These are phyloP conservation scores for Zalerion maritima DNA, from an alignment of 495 filamentous ascomycete genomes.

Conservation along the genomic window DNA sequence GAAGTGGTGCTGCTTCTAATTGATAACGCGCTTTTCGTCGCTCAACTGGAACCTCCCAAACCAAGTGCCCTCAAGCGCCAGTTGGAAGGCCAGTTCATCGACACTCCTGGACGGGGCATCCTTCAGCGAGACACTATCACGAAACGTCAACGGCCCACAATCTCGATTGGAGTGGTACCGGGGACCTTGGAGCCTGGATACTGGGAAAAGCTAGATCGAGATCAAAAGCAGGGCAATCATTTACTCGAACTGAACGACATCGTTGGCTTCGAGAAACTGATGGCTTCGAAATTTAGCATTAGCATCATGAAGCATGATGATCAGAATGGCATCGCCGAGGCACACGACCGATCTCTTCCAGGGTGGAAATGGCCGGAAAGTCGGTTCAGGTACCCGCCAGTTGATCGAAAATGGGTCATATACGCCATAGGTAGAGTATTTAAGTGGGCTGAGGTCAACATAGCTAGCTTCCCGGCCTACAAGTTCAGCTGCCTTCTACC, in stretches of 20 bases:
- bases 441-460: slow-evolving; percentile 18
- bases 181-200: slow-evolving; percentile 22
- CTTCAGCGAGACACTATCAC: slow-evolving; percentile 9
- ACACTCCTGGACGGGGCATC: slow-evolving; percentile 51
- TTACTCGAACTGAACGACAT: slow-evolving; percentile 28
- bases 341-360: slow-evolving; percentile 6
- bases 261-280: slow-evolving; percentile 35
- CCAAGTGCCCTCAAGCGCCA: slow-evolving; percentile 43
- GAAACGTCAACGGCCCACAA: slow-evolving; percentile 9
- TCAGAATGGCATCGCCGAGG: slow-evolving; percentile 6
- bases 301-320: slow-evolving; percentile 9
- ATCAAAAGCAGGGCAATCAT: slow-evolving; percentile 29
- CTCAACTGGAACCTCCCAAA: slow-evolving; percentile 49
- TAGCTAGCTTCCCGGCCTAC: slow-evolving; percentile 12
- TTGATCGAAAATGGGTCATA: slow-evolving; percentile 37
- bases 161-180: slow-evolving; percentile 24
- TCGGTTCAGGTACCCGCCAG: slow-evolving; percentile 23
- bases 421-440: slow-evolving; percentile 38
- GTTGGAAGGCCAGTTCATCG: slow-evolving; percentile 51
- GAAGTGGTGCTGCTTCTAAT: slow-evolving; percentile 46
- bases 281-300: slow-evolving; percentile 30
- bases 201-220: slow-evolving; percentile 17
- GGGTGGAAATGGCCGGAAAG: slow-evolving; percentile 27
- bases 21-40: slow-evolving; percentile 40
- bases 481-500: slow-evolving; percentile 37